Evolutionary conservation across 2,329 filamentous ascomycete species (phyloP).

Genomic region (Pseudocercospora eumusae): DNA sequence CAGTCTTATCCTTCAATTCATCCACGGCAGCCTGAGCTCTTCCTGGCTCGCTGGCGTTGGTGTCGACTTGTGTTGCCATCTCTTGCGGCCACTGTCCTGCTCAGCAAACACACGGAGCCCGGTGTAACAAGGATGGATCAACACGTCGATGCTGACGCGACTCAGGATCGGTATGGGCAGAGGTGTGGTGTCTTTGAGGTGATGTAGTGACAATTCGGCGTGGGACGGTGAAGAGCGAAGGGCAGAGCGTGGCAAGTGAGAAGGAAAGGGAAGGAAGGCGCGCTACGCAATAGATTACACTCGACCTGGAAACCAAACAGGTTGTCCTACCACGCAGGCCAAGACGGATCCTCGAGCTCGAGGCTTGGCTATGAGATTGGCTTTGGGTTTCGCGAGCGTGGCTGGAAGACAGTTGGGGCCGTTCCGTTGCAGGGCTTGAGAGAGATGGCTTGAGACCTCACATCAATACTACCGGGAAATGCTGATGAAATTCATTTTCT

Average conservation of each 20-base stretch:
- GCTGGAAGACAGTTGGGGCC: background rate
- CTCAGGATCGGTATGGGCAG: background rate
- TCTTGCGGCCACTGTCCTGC: background rate
- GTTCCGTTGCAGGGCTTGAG: background rate
- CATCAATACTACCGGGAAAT: background rate
- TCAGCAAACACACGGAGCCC: slow-evolving; percentile 1
- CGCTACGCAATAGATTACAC: slow-evolving; percentile 3
- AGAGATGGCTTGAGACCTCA: background rate
- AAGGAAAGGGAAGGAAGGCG: background rate
- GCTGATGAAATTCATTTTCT: background rate
- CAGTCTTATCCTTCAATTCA: slow-evolving; percentile 17
- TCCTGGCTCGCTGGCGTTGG: slow-evolving; percentile 4
- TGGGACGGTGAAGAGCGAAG: background rate
- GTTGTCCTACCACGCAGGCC: slow-evolving; percentile 2
- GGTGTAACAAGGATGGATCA: background rate
- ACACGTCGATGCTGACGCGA: slow-evolving; percentile 5
- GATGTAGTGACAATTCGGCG: background rate
- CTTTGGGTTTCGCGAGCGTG: background rate
- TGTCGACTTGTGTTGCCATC: slow-evolving; percentile 5
- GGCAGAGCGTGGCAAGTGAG: background rate
- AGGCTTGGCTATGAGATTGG: slow-evolving; percentile 6
- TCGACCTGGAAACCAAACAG: background rate
- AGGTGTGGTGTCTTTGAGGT: background rate
- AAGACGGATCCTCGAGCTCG: slow-evolving; percentile 2
- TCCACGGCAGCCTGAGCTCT: slow-evolving; percentile 18